phyloP scores from a whole-genome alignment of 169 alveolate species.

The Theileria parva region DNA sequence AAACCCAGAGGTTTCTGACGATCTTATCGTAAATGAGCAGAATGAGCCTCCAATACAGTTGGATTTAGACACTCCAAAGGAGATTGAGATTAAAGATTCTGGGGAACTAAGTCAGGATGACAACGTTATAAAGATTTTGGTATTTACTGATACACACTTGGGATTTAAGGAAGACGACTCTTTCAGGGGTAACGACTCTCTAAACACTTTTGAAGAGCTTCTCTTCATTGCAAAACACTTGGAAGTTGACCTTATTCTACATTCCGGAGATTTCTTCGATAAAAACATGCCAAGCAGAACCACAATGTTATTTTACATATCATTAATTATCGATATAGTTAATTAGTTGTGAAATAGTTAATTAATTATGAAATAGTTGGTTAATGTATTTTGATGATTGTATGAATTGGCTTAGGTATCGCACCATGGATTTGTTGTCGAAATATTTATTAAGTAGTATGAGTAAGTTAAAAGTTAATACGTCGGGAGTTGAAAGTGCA shows the following conservation, averaged over 20 bases:
- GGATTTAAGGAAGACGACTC: slow-evolving; percentile 92
- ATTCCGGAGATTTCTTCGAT: slow-evolving; percentile 96
- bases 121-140: slow-evolving; percentile 81
- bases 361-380: background rate
- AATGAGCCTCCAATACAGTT: background rate
- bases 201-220: slow-evolving; percentile 92
- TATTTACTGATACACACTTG: slow-evolving; percentile 93
- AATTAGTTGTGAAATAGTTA: background rate
- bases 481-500: background rate
- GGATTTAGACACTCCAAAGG: slow-evolving; percentile 10
- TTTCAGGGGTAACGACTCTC: slow-evolving; percentile 86
- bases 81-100: background rate
- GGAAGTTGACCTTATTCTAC: slow-evolving; percentile 87
- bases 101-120: slow-evolving; percentile 36
- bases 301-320: slow-evolving; percentile 21
- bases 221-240: slow-evolving; percentile 83
- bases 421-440: slow-evolving; percentile 69
- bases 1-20: background rate
- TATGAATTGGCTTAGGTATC: slow-evolving; percentile 66
- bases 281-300: slow-evolving; percentile 88
- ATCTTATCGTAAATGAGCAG: background rate
- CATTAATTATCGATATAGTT: background rate
- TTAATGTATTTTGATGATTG: background rate
- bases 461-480: background rate
- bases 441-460: slow-evolving; percentile 62